phyloP scores from a whole-genome alignment of 208 protist species.

The Leishmania braziliensis region DNA sequence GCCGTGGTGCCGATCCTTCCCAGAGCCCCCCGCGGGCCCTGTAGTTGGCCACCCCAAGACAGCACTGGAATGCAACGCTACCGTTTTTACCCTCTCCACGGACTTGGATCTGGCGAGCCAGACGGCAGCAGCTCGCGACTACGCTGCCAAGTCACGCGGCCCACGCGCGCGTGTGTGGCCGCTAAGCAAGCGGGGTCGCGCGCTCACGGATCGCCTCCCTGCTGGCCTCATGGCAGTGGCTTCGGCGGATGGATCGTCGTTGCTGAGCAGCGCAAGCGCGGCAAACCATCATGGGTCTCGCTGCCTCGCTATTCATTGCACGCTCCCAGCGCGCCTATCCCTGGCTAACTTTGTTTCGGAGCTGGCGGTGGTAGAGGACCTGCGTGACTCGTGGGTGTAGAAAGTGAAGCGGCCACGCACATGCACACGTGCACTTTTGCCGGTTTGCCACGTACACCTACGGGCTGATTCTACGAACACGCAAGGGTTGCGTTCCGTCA shows the following conservation, averaged over 20 bases:
- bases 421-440: neutral
- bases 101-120: constrained; percentile 43
- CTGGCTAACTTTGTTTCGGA: constrained; percentile 59
- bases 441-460: neutral
- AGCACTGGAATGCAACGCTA: neutral
- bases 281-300: constrained; percentile 20
- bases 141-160: constrained; percentile 43
- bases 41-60: neutral
- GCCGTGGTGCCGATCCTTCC: constrained; percentile 68
- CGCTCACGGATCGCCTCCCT: constrained; percentile 67
- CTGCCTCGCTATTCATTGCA: constrained; percentile 70
- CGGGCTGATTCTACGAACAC: neutral
- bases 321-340: constrained; percentile 55
- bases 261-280: neutral
- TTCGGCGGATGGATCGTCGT: constrained; percentile 20
- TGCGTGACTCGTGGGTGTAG: constrained; percentile 8
- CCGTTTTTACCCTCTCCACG: constrained; percentile 31
- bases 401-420: neutral
- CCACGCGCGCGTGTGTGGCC: constrained; percentile 45
- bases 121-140: constrained; percentile 26
- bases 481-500: neutral
- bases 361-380: constrained; percentile 28
- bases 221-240: constrained; percentile 54
- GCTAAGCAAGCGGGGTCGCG: constrained; percentile 60
- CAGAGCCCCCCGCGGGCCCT: constrained; percentile 33